phyloP scores from a whole-genome alignment of 2,329 filamentous ascomycete genomes.

The Aspergillus novofumigatus region DNA sequence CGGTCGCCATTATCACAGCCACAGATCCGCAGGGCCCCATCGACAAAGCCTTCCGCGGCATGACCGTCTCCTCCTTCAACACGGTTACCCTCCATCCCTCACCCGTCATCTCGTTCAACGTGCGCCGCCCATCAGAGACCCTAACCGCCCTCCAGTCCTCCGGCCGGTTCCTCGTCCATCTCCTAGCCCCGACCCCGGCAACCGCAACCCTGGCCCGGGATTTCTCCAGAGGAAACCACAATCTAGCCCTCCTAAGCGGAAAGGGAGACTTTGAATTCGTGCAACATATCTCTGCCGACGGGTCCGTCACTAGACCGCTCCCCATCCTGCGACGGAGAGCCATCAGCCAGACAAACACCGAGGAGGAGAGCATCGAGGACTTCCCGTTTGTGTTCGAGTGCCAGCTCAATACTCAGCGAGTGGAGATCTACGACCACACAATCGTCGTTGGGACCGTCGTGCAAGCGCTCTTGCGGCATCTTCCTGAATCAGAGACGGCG shows the following conservation, averaged over 20 bases:
- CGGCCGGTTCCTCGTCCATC: conserved; percentile 47
- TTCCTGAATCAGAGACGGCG: neutral
- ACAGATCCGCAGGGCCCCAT: conserved; percentile 31
- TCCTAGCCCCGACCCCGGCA: conserved; percentile 37
- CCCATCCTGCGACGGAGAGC: conserved; percentile 23
- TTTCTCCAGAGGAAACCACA: conserved; percentile 39
- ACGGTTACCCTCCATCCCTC: conserved; percentile 53
- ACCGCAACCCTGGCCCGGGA: conserved; percentile 37
- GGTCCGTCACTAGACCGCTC: conserved; percentile 13
- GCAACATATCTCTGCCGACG: conserved; percentile 5
- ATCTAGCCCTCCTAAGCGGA: conserved; percentile 25
- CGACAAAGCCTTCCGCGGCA: conserved; percentile 41
- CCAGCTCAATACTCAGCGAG: conserved; percentile 30
- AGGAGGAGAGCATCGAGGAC: conserved; percentile 9
- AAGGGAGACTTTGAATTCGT: conserved; percentile 28
- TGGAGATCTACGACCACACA: conserved; percentile 39
- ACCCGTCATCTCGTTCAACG: conserved; percentile 60
- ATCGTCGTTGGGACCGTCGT: conserved; percentile 38
- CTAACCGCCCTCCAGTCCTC: conserved; percentile 49
- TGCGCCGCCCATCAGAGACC: conserved; percentile 54
- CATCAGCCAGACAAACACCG: neutral
- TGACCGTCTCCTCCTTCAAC: conserved; percentile 60
- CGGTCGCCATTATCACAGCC: conserved; percentile 54
- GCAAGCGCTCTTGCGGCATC: conserved; percentile 19
- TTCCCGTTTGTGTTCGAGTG: conserved; percentile 42